Percentiles rank a stretch among this genome's conserved stretches.
These are phyloP conservation scores for Lichtheimia ornata DNA, from an alignment of 371 early-diverging fungal species.

Conservation along the genomic window DNA sequence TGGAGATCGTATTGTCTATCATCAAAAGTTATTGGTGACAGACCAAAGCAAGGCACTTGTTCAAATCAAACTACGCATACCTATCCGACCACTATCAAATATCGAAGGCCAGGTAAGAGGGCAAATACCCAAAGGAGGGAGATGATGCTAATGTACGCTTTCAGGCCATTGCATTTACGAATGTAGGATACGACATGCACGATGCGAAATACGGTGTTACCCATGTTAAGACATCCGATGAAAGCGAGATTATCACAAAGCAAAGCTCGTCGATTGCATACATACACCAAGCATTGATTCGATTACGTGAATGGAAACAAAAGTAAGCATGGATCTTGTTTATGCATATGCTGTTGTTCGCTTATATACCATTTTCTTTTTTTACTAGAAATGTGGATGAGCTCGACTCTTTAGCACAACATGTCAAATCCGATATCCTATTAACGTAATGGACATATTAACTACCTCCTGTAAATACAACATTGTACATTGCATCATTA, in stretches of 20 bases:
- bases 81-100: slow-evolving; percentile 16
- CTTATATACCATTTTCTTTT: too few species aligned
- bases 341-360: too few species aligned
- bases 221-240: slow-evolving; percentile 28
- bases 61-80: slow-evolving; percentile 24
- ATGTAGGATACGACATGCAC: slow-evolving; percentile 30
- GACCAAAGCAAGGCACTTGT: slow-evolving; percentile 33
- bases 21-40: slow-evolving; percentile 30
- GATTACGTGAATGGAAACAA: slow-evolving; percentile 16
- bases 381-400: too few species aligned
- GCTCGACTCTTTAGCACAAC: too few species aligned
- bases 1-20: slow-evolving; percentile 23
- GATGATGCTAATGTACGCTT: not conserved
- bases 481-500: too few species aligned
- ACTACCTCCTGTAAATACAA: too few species aligned
- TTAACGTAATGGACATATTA: too few species aligned
- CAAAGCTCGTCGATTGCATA: slow-evolving; percentile 12
- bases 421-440: too few species aligned
- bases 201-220: slow-evolving; percentile 37
- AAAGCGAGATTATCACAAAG: slow-evolving; percentile 26
- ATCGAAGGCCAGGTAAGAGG: slow-evolving; percentile 21
- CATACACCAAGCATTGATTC: slow-evolving; percentile 9
- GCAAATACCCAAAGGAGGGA: not conserved
- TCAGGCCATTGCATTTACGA: slow-evolving; percentile 31
- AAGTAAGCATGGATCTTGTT: slow-evolving; percentile 6